phyloP scores from a whole-genome alignment of 2,329 filamentous ascomycete species.

The Sphaerulina populicola region DNA sequence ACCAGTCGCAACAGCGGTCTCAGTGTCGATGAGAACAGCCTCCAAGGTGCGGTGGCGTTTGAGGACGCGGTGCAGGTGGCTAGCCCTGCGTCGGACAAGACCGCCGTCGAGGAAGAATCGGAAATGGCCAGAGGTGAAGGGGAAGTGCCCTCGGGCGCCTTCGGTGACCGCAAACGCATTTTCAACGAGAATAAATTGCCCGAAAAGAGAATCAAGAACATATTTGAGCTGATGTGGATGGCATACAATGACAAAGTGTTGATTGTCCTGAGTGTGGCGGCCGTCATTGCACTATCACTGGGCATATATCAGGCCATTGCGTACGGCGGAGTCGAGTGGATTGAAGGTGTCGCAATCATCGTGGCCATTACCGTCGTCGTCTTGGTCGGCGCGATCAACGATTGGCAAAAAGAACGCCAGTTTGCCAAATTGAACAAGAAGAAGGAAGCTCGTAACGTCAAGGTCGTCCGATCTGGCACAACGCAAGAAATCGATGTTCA shows the following conservation, averaged over 20 bases:
- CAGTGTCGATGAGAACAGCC: slow-evolving; percentile 57
- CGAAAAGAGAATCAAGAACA: slow-evolving; percentile 59
- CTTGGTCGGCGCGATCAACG: slow-evolving; percentile 66
- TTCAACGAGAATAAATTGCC: slow-evolving; percentile 64
- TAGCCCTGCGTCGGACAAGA: slow-evolving; percentile 27
- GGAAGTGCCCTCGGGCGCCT: slow-evolving; percentile 33
- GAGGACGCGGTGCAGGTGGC: slow-evolving; percentile 46
- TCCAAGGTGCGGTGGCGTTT: slow-evolving; percentile 61
- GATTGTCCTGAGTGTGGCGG: slow-evolving; percentile 62
- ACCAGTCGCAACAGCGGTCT: slow-evolving; percentile 58
- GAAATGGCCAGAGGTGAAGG: slow-evolving; percentile 14
- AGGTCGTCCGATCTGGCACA: slow-evolving; percentile 66
- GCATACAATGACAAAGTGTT: slow-evolving; percentile 76
- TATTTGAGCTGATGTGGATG: slow-evolving; percentile 67
- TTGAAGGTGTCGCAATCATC: slow-evolving; percentile 72
- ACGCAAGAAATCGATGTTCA: slow-evolving; percentile 61
- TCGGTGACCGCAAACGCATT: slow-evolving; percentile 58
- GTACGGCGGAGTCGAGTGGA: slow-evolving; percentile 62
- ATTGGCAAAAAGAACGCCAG: slow-evolving; percentile 74
- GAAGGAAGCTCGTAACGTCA: slow-evolving; percentile 66
- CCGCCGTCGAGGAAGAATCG: slow-evolving; percentile 22
- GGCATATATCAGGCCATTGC: slow-evolving; percentile 59
- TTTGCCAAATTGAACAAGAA: slow-evolving; percentile 74
- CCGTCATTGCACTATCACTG: slow-evolving; percentile 63
- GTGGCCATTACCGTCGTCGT: slow-evolving; percentile 69